Percentiles rank a stretch among this genome's conserved stretches.
Conservation (phyloP, 805 yeast genomes). For the Naumovozyma baii region DNA sequence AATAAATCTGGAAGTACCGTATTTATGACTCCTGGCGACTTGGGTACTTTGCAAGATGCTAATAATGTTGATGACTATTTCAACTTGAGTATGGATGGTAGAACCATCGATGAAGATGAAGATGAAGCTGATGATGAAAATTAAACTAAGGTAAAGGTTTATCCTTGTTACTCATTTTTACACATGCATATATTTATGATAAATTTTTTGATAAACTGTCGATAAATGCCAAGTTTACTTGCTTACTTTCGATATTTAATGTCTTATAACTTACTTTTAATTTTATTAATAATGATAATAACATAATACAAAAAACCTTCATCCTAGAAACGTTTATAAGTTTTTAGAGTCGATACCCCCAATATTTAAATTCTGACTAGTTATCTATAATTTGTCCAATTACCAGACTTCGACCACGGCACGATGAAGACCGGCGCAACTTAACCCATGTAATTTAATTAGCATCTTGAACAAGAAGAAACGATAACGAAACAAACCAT, state of each 20-base stretch:
- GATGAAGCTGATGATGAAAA: slow-evolving; percentile 32
- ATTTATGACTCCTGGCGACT: slow-evolving; percentile 96
- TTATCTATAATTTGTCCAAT: too few species aligned
- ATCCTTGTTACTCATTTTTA: not conserved
- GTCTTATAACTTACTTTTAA: too few species aligned
- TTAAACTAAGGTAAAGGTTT: not conserved
- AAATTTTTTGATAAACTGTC: not conserved
- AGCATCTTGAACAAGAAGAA: too few species aligned
- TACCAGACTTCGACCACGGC: too few species aligned
- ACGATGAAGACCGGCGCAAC: too few species aligned
- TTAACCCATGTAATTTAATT: too few species aligned
- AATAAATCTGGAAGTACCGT: slow-evolving; percentile 33
- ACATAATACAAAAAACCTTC: too few species aligned
- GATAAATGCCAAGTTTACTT: not conserved
- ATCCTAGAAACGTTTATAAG: too few species aligned
- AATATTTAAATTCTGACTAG: too few species aligned
- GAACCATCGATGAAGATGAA: slow-evolving; percentile 17
- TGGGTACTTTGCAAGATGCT: slow-evolving; percentile 92
- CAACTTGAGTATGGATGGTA: slow-evolving; percentile 28
- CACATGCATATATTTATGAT: not conserved
- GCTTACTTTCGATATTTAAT: not conserved
- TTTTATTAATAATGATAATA: too few species aligned
- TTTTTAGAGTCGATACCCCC: too few species aligned
- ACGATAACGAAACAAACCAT: too few species aligned
- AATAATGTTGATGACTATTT: slow-evolving; percentile 73